Base-by-base conservation (phyloP, 352 stramenopile species). In the Blastocystis sp. region DNA sequence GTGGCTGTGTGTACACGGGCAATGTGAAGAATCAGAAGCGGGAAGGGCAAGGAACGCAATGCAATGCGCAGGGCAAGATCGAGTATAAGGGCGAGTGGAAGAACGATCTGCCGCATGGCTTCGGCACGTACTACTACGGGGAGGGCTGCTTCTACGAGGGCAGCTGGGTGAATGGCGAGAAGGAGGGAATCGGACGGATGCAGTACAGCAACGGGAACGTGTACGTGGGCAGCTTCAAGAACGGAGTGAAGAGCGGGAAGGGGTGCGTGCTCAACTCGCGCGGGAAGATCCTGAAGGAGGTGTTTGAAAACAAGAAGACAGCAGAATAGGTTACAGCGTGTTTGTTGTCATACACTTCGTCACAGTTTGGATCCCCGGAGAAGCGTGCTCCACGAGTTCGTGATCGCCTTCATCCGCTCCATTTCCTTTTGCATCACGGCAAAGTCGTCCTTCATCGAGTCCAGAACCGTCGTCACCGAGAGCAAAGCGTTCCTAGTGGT, bases 161-260 rank as follows among this genome's bases (percentile, higher is more conserved):
- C 0, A 11, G 41, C 10, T 88, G 78, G 78, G 67, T 79, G 41
- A 79, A 88, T 79, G 78, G 67, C 41, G 45, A 87, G 62, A 78
- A 87, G 41, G 77, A 87, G 4, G 77, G 77, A 2, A 74, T 48
- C 3, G 77, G 77, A 52, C 52, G 56, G 81, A 45, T 78, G n/a
- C 52, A 41, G 1, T 87, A 87, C 43, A 76, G 28, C 52, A 62
- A 77, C 43, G 77, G 77, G 4, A 45, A 28, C 3, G 52, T 76
- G 11, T 87, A 76, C 41, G 65, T 78, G 7, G 77, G 77, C 11
- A 41, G 28, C 28, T 87, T 87, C 61, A 87, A 77, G 61, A 40
- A 67, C 38, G 77, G 77, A 2, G 34, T 87, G 14, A n/a, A 45
- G n/a, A 34, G 28, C 43, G 77, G 77, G 40, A 81, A 81, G 28